Percentiles rank a stretch among this genome's conserved stretches.
These are phyloP conservation scores for Escovopsis sp. DNA, from an alignment of 2,329 filamentous ascomycete genomes.

Conservation along the genomic window DNA sequence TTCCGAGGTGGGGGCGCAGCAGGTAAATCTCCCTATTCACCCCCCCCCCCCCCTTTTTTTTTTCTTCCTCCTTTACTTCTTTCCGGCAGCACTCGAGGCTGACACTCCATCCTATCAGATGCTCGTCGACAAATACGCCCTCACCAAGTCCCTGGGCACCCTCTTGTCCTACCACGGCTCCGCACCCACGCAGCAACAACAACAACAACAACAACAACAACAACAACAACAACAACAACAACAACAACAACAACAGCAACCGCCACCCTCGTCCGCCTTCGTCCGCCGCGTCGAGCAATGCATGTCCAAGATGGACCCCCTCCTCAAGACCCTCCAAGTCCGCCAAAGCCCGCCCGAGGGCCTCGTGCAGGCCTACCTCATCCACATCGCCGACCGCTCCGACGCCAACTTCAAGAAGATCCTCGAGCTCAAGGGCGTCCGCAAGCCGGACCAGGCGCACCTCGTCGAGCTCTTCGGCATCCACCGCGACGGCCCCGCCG, in stretches of 20 bases:
- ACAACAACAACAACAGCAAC: too few species aligned
- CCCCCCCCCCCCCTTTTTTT: too few species aligned
- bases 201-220: too few species aligned
- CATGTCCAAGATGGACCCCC: constrained; percentile 75
- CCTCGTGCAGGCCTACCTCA: constrained; percentile 90
- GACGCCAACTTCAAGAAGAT: constrained; percentile 95
- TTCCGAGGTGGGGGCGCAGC: constrained; percentile 86
- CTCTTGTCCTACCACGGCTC: constrained; percentile 50
- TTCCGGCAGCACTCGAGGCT: too few species aligned
- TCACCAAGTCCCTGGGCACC: constrained; percentile 64
- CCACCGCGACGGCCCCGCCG: constrained; percentile 60
- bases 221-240: too few species aligned
- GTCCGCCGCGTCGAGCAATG: constrained; percentile 72
- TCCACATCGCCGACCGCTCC: constrained; percentile 87
- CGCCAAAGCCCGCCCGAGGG: constrained; percentile 82
- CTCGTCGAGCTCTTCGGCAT: constrained; percentile 72
- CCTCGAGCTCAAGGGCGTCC: constrained; percentile 85
- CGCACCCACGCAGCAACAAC: constrained; percentile 19
- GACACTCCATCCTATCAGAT: constrained; percentile 39
- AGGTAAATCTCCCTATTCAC: constrained; percentile 31
- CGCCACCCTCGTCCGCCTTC: constrained; percentile 43
- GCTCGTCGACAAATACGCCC: constrained; percentile 84
- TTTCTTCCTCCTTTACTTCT: too few species aligned
- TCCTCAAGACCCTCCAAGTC: constrained; percentile 94
- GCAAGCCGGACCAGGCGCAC: constrained; percentile 65